Evolutionary conservation across 176 grass and related monocot genomes (phyloP).

Genomic region (Rhynchospora tenuis): DNA sequence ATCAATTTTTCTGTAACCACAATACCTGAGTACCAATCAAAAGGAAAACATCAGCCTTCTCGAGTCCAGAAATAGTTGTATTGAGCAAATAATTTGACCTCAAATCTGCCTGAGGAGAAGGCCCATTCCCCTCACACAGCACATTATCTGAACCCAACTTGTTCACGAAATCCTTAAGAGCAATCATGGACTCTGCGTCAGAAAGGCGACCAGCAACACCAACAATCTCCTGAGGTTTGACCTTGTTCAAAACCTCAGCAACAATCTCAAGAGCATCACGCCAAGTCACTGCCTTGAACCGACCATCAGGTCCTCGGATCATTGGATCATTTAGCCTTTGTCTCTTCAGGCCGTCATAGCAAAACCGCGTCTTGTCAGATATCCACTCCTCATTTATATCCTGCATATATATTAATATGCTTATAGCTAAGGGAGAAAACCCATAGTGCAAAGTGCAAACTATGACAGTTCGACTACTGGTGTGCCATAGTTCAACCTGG

Average conservation of each 20-base stretch:
- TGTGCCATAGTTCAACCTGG: no score
- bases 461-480: background rate
- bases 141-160: constrained; percentile 92
- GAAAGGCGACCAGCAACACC: constrained; percentile 92
- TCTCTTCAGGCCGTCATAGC: constrained; percentile 94
- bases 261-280: constrained; percentile 79
- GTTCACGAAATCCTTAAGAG: constrained; percentile 94
- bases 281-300: constrained; percentile 90
- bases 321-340: constrained; percentile 98
- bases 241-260: constrained; percentile 75
- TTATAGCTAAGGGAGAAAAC: background rate
- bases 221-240: constrained; percentile 85
- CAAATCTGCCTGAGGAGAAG: constrained; percentile 68
- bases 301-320: constrained; percentile 89
- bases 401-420: constrained; percentile 27
- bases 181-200: constrained; percentile 97
- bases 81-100: constrained; percentile 89
- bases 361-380: constrained; percentile 97
- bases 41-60: constrained; percentile 94
- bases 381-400: constrained; percentile 99
- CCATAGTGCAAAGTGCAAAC: background rate
- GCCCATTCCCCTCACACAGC: constrained; percentile 83
- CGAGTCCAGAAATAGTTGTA: constrained; percentile 76
- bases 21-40: constrained; percentile 95
- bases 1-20: background rate